Evolutionary conservation across 192 early-diverging fungal genomes (phyloP).

Genomic region (Allomyces macrogynus): DNA sequence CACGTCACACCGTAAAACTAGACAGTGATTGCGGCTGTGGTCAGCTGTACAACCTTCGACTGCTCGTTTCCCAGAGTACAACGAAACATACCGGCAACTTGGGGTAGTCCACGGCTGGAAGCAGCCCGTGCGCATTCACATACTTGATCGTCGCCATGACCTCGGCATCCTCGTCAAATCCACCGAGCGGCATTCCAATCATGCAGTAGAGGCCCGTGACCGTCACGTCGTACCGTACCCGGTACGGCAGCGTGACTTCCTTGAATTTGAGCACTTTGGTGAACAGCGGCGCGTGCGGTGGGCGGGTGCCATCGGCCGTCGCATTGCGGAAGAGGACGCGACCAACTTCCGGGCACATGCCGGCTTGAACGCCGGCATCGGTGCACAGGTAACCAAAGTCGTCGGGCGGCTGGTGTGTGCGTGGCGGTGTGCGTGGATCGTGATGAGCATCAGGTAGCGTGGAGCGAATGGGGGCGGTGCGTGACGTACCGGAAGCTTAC

Average conservation of each 20-base stretch:
- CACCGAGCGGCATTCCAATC: slow-evolving; percentile 18
- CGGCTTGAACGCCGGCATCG: slow-evolving; percentile 6
- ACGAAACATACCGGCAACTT: slow-evolving; percentile 42
- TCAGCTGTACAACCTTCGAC: not conserved
- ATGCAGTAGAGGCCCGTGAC: slow-evolving; percentile 78
- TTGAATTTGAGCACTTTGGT: slow-evolving; percentile 8
- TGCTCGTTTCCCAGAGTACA: not conserved
- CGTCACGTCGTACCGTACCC: slow-evolving; percentile 39
- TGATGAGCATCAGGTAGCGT: too few species aligned
- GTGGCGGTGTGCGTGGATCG: too few species aligned
- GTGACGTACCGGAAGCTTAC: too few species aligned
- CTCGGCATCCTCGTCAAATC: slow-evolving; percentile 10
- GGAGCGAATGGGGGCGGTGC: too few species aligned
- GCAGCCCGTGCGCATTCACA: slow-evolving; percentile 57
- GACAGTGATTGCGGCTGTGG: not conserved
- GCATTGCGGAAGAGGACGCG: slow-evolving; percentile 2
- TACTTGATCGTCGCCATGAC: slow-evolving; percentile 42
- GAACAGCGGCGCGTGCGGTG: slow-evolving; percentile 10
- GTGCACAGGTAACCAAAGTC: not conserved
- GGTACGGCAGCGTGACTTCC: slow-evolving; percentile 17
- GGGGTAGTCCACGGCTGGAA: slow-evolving; percentile 74
- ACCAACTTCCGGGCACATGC: slow-evolving; percentile 3
- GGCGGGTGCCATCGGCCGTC: slow-evolving; percentile 12
- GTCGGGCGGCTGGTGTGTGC: too few species aligned
- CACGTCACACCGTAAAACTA: slow-evolving; percentile 60